Base-by-base conservation (phyloP, 768 basidiomycete genomes). In the Auricularia auricula-judae region DNA sequence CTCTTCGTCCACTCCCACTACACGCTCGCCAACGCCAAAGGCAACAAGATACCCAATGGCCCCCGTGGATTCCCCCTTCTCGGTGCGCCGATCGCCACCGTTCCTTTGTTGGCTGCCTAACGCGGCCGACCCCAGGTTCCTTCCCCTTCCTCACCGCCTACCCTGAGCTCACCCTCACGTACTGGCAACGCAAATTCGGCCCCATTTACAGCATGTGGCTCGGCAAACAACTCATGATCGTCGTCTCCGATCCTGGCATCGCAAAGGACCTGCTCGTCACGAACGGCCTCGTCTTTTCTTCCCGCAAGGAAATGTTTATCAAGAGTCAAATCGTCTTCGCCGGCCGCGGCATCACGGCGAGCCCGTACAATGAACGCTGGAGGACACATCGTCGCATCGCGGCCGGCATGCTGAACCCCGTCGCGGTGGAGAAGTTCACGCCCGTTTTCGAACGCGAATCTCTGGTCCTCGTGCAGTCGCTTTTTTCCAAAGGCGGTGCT, bases 181-280 rank as follows among this genome's bases (percentile, higher is more conserved):
- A 69, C 42, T 81, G 80, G 80, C 74, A 77, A 1, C 75, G 76
- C 64, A 74, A 75, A 63, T 81, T 74, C 63, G 81, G 81, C 0
- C 70, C 78, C 0, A 63, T 82, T 11, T 81, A 76, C 66, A 81
- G 80, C 5, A 65, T 82, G 62, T 78, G 75, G 74, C 73, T 82
- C 23, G 81, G 81, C 18, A 76, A 79, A 65, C 80, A 80, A 65
- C 76, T 80, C 21, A 79, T 81, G 67, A 74, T 82, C 61, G 71
- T 80, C 47, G 65, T 82, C 39, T 80, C 79, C 3, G 79, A 80
- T 66, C 75, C 80, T 4, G 71, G 72, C 29, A 74, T 81, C 11
- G 80, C 75, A 0, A 76, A 77, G 61, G 80, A 81, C 64, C 72
- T 82, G 35, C 70, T 81, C 68, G 76, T 81, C 29, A 76, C 75